Conservation (phyloP, 1,139 yeast species). For the Citeromyces siamensis region DNA sequence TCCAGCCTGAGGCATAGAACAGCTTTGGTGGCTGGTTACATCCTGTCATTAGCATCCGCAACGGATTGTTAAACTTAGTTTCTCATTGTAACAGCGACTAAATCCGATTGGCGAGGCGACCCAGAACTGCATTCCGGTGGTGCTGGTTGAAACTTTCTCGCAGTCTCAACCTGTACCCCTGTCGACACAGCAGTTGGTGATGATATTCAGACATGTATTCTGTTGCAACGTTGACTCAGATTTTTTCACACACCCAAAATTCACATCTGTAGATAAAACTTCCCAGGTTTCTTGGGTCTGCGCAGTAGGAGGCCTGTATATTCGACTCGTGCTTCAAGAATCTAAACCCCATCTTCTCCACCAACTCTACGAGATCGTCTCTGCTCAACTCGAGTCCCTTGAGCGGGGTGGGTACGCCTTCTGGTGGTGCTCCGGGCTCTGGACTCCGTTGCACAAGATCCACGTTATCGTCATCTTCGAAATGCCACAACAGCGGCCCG, state of each 20-base stretch:
- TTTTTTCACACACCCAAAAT: slow-evolving; percentile 51
- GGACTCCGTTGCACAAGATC: slow-evolving; percentile 12
- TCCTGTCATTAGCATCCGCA: too few relatives aligned
- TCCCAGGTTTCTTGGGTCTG: slow-evolving; percentile 41
- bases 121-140: too few relatives aligned
- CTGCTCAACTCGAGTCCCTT: slow-evolving; percentile 54
- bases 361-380: slow-evolving; percentile 42
- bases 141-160: too few relatives aligned
- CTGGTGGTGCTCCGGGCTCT: slow-evolving; percentile 18
- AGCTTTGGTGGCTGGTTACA: too few relatives aligned
- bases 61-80: too few relatives aligned
- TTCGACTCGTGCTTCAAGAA: slow-evolving; percentile 31
- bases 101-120: too few relatives aligned
- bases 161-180: too few relatives aligned
- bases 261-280: slow-evolving; percentile 53
- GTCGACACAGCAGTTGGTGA: too few relatives aligned
- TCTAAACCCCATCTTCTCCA: slow-evolving; percentile 40
- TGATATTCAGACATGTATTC: too few relatives aligned
- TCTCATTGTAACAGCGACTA: too few relatives aligned
- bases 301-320: slow-evolving; percentile 41
- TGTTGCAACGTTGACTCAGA: slow-evolving; percentile 9
- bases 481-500: slow-evolving; percentile 85
- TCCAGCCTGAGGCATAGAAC: too few relatives aligned
- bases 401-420: slow-evolving; percentile 21
- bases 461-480: slow-evolving; percentile 39